Evolutionary conservation across 768 basidiomycete species (phyloP), one percentile per base, ranked within the genome.

Genomic region (Pholiota microspora): DNA sequence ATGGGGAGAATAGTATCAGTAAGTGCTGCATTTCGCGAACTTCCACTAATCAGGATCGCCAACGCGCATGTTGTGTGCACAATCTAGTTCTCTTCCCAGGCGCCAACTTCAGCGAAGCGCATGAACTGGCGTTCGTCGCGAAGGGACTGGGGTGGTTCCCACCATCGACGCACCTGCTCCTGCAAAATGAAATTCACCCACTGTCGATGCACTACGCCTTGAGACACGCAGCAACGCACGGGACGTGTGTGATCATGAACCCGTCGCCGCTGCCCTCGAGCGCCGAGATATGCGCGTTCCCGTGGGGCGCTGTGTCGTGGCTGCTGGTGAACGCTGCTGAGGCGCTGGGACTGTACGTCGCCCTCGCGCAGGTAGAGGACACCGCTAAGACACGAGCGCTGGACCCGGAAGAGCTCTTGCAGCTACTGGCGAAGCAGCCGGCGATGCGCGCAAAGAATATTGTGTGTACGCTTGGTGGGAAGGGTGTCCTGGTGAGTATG

Each of bases 1-100:
- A 72, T 18, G 84, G 84, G 29, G 82, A 86, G 64, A 86, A 86
- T 56, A 79, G 81, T 59, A 86, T 86, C 60, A 78, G 84, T 84
- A 53, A 46, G 78, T 67, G n/a, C 0, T 9, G 15, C 29, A 2
- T 16, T 18, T 31, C n/a, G n/a, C n/a, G n/a, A n/a, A n/a, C n/a
- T n/a, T n/a, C n/a, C n/a, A n/a, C n/a, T n/a, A n/a, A 10, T 23
- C 7, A 15, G 12, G 42, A 28, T 52, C 7, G 42, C 40, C 23
- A 16, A 35, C 28, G 13, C 24, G 8, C 46, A 6, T 48, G 15
- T 6, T 31, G 29, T 31, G 12, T 31, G 56, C n/a, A 9, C 21
- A n/a, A n/a, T n/a, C n/a, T n/a, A 61, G 83, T 86, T 34, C 71
- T 86, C 1, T 81, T 77, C 59, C 78, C 81, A 18, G 84, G 83